phyloP scores from a whole-genome alignment of 176 grass and related monocot species.

The Echinochloa phyllopogon region DNA sequence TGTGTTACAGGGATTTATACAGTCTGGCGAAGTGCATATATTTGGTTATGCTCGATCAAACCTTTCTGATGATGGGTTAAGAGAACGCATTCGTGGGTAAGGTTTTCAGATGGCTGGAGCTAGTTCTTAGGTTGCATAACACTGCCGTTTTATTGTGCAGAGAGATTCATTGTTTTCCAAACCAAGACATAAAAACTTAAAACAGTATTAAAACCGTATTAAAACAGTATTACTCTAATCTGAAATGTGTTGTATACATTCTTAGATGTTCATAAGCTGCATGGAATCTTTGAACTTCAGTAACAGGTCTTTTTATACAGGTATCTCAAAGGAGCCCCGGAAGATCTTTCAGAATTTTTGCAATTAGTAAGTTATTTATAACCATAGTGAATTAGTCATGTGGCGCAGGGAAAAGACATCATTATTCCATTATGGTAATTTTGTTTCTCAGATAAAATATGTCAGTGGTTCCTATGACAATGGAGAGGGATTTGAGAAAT shows the following conservation, averaged over 20 bases:
- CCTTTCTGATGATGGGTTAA: conserved; percentile 90
- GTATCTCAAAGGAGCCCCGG: conserved; percentile 79
- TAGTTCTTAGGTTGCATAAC: conserved; percentile 23
- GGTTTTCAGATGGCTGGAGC: conserved; percentile 41
- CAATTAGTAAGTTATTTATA: conserved; percentile 70
- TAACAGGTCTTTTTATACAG: conserved; percentile 45
- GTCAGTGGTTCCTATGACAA: conserved; percentile 95
- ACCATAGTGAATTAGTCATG: conserved; percentile 26
- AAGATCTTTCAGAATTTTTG: conserved; percentile 80
- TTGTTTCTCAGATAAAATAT: conserved; percentile 86
- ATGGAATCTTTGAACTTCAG: conserved; percentile 31
- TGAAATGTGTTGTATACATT: conserved; percentile 33
- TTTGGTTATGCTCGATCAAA: conserved; percentile 95
- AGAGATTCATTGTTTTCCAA: conserved; percentile 5
- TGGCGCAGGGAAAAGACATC: neutral
- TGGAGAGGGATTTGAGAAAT: conserved; percentile 77
- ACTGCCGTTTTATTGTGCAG: neutral
- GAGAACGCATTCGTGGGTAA: conserved; percentile 81
- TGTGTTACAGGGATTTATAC: conserved; percentile 71
- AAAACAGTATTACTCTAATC: conserved; percentile 5
- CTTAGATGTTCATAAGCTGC: conserved; percentile 20
- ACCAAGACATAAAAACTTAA: conserved; percentile 18
- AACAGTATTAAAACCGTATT: too few relatives aligned
- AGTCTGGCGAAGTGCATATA: conserved; percentile 83
- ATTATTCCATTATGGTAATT: conserved; percentile 37